phyloP scores from a whole-genome alignment of 352 stramenopile genomes.

The Globisporangium solare region DNA sequence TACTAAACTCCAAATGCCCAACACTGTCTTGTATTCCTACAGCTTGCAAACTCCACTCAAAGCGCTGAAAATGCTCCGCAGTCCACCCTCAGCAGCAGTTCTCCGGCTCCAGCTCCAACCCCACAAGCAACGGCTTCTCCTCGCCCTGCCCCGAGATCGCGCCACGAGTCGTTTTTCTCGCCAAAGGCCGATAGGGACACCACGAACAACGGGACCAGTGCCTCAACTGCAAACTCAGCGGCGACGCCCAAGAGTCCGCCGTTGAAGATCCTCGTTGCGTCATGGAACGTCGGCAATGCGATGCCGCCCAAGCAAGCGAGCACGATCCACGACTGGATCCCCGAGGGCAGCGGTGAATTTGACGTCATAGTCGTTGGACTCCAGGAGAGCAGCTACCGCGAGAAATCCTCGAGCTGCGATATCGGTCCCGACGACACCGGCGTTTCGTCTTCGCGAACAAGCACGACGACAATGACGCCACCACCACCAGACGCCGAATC shows the following conservation, averaged over 20 bases:
- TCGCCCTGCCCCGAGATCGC: neutral
- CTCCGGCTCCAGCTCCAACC: neutral
- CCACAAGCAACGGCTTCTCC: neutral
- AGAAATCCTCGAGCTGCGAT: conserved; percentile 22
- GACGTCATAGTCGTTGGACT: conserved; percentile 82
- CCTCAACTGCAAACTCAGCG: neutral
- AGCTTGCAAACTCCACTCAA: neutral
- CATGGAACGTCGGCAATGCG: conserved; percentile 86
- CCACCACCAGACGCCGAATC: neutral
- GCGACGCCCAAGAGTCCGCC: neutral
- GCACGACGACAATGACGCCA: neutral
- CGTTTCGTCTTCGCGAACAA: neutral
- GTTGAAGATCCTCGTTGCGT: conserved; percentile 59
- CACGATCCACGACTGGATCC: conserved; percentile 66
- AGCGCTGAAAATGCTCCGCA: neutral
- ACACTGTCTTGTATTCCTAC: neutral
- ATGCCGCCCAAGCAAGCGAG: conserved; percentile 60
- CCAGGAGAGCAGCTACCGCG: conserved; percentile 78
- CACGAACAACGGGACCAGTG: neutral
- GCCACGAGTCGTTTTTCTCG: conserved; percentile 7
- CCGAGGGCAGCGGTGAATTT: conserved; percentile 65
- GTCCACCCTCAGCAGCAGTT: neutral
- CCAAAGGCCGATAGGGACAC: neutral
- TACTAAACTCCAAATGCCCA: too few species aligned
- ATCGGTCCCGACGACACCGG: neutral